Evolutionary conservation across 2,329 filamentous ascomycete genomes (phyloP).

Genomic region (Sarocladium kiliense): DNA sequence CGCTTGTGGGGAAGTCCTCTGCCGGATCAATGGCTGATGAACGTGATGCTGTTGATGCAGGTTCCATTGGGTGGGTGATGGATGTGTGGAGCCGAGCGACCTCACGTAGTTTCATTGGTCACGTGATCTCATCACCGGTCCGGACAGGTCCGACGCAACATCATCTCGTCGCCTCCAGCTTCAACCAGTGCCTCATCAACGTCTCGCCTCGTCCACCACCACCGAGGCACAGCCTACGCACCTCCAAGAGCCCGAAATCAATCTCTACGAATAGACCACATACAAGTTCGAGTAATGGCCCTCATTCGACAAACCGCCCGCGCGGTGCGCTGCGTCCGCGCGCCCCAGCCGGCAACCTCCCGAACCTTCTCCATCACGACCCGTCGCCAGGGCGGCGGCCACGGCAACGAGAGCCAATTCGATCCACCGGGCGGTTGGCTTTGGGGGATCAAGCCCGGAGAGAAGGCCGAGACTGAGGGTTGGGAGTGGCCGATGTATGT

Average conservation of each 20-base stretch:
- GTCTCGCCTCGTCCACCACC: constrained; percentile 12
- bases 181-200: constrained; percentile 10
- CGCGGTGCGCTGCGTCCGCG: constrained; percentile 30
- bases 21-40: background rate
- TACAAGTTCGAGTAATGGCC: constrained; percentile 21
- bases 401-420: constrained; percentile 66
- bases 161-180: background rate
- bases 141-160: background rate
- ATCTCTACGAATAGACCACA: background rate
- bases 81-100: background rate
- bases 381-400: constrained; percentile 34
- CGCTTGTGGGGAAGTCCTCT: background rate
- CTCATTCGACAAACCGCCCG: constrained; percentile 30
- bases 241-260: constrained; percentile 13
- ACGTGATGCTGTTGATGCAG: background rate
- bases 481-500: constrained; percentile 88
- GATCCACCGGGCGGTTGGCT: constrained; percentile 90
- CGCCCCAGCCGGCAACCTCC: constrained; percentile 12
- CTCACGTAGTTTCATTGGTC: background rate
- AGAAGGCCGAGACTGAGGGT: constrained; percentile 93
- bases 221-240: constrained; percentile 19
- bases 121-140: constrained; percentile 1
- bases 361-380: constrained; percentile 40
- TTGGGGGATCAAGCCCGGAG: constrained; percentile 87
- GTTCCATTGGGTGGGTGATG: background rate